Conservation (phyloP, 2,329 filamentous ascomycete genomes). For the Pyrenophora tritici-repentis region DNA sequence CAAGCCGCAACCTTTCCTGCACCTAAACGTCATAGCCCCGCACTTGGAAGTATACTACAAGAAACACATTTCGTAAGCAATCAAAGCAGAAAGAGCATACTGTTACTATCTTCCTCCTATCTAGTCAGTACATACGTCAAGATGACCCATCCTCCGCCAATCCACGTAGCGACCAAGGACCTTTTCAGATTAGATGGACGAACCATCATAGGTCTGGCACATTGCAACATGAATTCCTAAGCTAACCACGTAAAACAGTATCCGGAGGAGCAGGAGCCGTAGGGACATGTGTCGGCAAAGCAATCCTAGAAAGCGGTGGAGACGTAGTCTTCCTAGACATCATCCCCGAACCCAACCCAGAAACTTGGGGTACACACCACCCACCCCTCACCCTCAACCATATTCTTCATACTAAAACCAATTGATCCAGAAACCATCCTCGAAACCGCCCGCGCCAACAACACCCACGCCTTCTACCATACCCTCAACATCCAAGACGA, state of each 20-base stretch:
- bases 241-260: conserved; percentile 17
- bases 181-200: conserved; percentile 31
- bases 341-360: not conserved
- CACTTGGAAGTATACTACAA: too few relatives aligned
- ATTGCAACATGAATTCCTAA: not conserved
- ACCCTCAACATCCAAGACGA: conserved; percentile 31
- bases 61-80: too few relatives aligned
- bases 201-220: conserved; percentile 27
- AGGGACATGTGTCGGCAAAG: conserved; percentile 26
- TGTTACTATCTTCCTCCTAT: not conserved
- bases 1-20: too few relatives aligned
- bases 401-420: not conserved
- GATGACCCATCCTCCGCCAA: conserved; percentile 26
- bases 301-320: conserved; percentile 34
- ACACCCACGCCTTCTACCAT: conserved; percentile 22
- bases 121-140: not conserved
- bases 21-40: too few relatives aligned
- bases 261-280: conserved; percentile 38
- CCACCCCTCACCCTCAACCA: not conserved
- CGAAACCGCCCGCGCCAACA: conserved; percentile 9
- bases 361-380: conserved; percentile 15
- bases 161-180: conserved; percentile 22
- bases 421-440: not conserved
- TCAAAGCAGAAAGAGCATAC: too few relatives aligned
- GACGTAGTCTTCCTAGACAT: conserved; percentile 33